Evolutionary conservation across 306 rosid genomes (phyloP), one percentile per base, ranked within the genome.

Genomic region (Carpinus fangiana): DNA sequence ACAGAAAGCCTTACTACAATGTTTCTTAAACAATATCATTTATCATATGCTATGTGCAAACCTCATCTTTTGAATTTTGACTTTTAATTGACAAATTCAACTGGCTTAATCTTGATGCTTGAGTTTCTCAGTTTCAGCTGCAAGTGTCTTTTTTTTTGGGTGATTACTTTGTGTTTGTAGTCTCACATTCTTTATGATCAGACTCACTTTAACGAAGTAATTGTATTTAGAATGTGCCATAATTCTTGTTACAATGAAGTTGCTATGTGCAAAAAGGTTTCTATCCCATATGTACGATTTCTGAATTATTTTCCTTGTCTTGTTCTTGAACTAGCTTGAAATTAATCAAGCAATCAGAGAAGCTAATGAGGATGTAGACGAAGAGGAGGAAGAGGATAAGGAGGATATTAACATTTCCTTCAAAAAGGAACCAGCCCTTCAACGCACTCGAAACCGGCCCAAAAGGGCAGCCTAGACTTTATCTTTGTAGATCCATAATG

Each of bases 361-460:
- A 83, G 80, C 79, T n/a, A 89, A 86, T 12, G 90, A 84, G 18
- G 86, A 17, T 10, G 75, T 79, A 1, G 82, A 65, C 0, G 80
- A 62, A 0, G 87, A 84, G 5, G 84, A 78, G 2, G 74, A 76
- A 8, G 72, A 12, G 6, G 73, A 81, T 3, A 81, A 66, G 1
- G 78, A 68, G 26, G 88, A 78, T 56, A 41, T 13, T 23, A 88
- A 78, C 52, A 57, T 81, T 73, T 51, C 65, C 55, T 43, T 72
- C 61, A 85, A 86, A 86, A 82, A 89, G 74, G 85, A 90, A 84
- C 84, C 88, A 68, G 83, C 88, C 70, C 86, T 87, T 79, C 84
- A 95, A 54, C 87, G 88, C 10, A 78, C 91, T 78, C 97, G 95
- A 17, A 90, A 92, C 75, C 87, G 98, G 56, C 97, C 98, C 8